Evolutionary conservation across 2,329 filamentous ascomycete genomes (phyloP).

Genomic region (Colletotrichum truncatum): DNA sequence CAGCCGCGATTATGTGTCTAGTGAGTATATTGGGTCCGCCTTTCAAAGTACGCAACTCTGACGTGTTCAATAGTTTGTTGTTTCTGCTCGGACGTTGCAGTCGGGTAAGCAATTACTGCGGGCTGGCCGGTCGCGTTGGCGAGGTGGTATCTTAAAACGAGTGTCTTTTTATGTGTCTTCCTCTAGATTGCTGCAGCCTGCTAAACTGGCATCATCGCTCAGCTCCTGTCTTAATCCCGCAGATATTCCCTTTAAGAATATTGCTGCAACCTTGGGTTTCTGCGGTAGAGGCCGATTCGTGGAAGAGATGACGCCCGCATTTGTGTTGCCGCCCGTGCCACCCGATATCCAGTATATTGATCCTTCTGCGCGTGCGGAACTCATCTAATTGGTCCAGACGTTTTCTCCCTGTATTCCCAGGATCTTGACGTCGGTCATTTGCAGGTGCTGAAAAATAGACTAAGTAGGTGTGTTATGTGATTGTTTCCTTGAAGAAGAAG

Average conservation of each 20-base stretch:
- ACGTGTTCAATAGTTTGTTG: no score
- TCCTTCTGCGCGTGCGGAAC: background rate
- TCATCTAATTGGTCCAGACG: background rate
- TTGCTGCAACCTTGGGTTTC: background rate
- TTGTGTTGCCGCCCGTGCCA: slow-evolving; percentile 9
- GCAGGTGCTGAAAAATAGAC: no score
- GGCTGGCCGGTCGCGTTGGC: no score
- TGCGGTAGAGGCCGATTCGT: background rate
- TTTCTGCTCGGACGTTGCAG: no score
- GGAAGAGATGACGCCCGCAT: background rate
- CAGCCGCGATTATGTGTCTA: no score
- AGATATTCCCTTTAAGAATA: background rate
- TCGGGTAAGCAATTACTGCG: no score
- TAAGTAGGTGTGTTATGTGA: background rate
- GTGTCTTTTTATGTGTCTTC: no score
- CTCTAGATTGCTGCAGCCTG: no score
- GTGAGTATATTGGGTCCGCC: no score
- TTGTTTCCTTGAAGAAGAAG: no score
- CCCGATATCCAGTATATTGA: background rate
- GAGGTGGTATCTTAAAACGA: background rate
- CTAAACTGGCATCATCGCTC: background rate
- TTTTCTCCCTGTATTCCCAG: background rate
- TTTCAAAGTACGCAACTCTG: no score
- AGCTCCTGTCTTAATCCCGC: background rate
- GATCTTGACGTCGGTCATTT: no score